Evolutionary conservation across 1,284 basidiomycete genomes (phyloP).

Genomic region (Marasmius sp.): DNA sequence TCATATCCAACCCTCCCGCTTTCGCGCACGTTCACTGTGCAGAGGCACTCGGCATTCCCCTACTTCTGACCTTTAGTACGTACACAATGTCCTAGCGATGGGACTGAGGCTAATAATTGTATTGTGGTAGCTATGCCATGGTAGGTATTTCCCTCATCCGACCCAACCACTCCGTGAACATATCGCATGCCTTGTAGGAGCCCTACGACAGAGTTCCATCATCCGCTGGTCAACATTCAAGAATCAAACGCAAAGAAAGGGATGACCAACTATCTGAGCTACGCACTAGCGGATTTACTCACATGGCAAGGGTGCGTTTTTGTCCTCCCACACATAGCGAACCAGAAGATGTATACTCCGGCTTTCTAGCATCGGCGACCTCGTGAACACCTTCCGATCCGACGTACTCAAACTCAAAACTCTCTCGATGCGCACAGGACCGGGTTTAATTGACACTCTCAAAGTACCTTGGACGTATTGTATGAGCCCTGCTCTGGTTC

Average conservation of each 20-base stretch:
- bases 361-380: conserved; percentile 49
- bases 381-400: conserved; percentile 61
- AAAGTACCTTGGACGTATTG: conserved; percentile 73
- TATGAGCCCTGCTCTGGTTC: conserved; percentile 63
- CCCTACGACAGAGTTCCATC: conserved; percentile 61
- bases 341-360: neutral
- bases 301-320: conserved; percentile 57
- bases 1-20: conserved; percentile 65
- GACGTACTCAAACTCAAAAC: conserved; percentile 49
- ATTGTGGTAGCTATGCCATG: conserved; percentile 67
- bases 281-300: conserved; percentile 54
- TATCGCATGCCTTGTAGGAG: conserved; percentile 29
- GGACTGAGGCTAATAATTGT: neutral
- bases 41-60: conserved; percentile 61
- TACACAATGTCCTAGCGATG: conserved; percentile 5
- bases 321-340: neutral
- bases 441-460: conserved; percentile 54
- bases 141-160: conserved; percentile 26
- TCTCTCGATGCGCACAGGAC: conserved; percentile 47
- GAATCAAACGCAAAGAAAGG: conserved; percentile 49
- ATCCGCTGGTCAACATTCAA: conserved; percentile 61
- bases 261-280: conserved; percentile 58
- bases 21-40: conserved; percentile 68
- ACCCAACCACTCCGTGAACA: conserved; percentile 16
- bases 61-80: conserved; percentile 59